Base-by-base conservation (phyloP, 2,329 filamentous ascomycete species). In the Fusarium continuum region DNA sequence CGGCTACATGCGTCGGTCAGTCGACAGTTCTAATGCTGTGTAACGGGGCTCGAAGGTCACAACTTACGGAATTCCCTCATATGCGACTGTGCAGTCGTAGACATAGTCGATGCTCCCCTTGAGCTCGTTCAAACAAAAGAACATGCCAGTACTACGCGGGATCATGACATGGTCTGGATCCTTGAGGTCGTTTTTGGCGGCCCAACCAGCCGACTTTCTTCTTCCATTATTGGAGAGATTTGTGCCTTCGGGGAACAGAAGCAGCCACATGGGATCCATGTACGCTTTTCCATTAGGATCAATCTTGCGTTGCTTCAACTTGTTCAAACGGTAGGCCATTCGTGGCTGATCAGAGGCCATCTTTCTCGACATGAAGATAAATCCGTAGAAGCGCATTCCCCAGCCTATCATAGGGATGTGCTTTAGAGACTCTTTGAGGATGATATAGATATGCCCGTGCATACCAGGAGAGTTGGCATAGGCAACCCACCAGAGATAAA, bases 21-120 rank as follows among this genome's bases (percentile, higher is more conserved):
- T 47, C 34, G 11, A 43, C 14, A 31, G 14, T 17, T 20, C 36
- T 29, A 32, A 58, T 61, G 35, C 53, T 59, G 43, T 56, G 40
- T 19, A 26, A 44, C 26, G n/a, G 19, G n/a, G 29, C n/a, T 19
- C n/a, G 10, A 17, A 25, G 53, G 47, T 25, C 19, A 28, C 8
- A 26, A 89, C 92, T 83, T 85, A 94, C 89, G 91, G 91, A 36
- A 97, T 86, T 13, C 95, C 94, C 77, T 97, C 94, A 73, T 99
- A 99, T 5, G 92, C 93, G 53, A 99, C 89, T 0, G 95, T 98
- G 76, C 93, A 97, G 77, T 96, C 92, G 70, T 96, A 96, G 1
- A 96, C 81, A 78, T 91, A 96, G 10, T 95, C 90, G 0, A 93
- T 87, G 0, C 88, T 89, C 8, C 84, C 85, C 68, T 86, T 86